Conservation (phyloP, 768 basidiomycete species). For the Filobasidium wieringae region DNA sequence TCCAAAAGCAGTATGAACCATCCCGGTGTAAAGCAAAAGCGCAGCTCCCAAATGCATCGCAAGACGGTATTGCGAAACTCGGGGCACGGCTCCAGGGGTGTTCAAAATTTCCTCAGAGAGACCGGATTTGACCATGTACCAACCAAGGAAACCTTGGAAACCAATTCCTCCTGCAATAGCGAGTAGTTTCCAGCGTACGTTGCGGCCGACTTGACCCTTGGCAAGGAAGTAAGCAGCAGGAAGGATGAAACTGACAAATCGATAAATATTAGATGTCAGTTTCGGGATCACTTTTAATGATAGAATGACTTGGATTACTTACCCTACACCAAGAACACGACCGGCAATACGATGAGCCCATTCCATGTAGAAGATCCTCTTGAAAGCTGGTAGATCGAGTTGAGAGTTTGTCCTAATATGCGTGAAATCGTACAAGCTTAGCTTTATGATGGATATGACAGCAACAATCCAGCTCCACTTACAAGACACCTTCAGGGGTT, state of each 20-base stretch:
- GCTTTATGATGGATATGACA: not conserved
- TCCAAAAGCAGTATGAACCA: slow-evolving; percentile 67
- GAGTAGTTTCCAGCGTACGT: slow-evolving; percentile 54
- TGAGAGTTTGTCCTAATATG: slow-evolving; percentile 66
- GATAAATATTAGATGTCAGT: not conserved
- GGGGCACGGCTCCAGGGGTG: slow-evolving; percentile 71
- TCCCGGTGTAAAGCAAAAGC: slow-evolving; percentile 80
- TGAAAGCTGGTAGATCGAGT: slow-evolving; percentile 80
- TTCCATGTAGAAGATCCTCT: slow-evolving; percentile 95
- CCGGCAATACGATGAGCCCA: slow-evolving; percentile 92
- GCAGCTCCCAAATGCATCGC: slow-evolving; percentile 91
- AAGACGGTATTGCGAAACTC: slow-evolving; percentile 91
- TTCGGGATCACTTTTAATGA: not conserved
- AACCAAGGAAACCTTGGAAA: slow-evolving; percentile 67
- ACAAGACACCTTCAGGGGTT: slow-evolving; percentile 94
- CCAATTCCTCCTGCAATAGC: slow-evolving; percentile 73
- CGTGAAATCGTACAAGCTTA: not conserved
- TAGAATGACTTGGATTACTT: slow-evolving; percentile 11
- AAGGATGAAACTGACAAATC: slow-evolving; percentile 59
- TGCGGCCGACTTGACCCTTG: slow-evolving; percentile 55
- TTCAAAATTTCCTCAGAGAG: slow-evolving; percentile 70
- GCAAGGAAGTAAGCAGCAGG: slow-evolving; percentile 71
- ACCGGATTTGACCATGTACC: slow-evolving; percentile 99
- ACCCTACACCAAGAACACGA: slow-evolving; percentile 47
- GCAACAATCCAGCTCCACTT: slow-evolving; percentile 35